Evolutionary conservation across 2,329 filamentous ascomycete genomes (phyloP), one percentile per base, ranked within the genome.

Genomic region (Aspergillus sergii): DNA sequence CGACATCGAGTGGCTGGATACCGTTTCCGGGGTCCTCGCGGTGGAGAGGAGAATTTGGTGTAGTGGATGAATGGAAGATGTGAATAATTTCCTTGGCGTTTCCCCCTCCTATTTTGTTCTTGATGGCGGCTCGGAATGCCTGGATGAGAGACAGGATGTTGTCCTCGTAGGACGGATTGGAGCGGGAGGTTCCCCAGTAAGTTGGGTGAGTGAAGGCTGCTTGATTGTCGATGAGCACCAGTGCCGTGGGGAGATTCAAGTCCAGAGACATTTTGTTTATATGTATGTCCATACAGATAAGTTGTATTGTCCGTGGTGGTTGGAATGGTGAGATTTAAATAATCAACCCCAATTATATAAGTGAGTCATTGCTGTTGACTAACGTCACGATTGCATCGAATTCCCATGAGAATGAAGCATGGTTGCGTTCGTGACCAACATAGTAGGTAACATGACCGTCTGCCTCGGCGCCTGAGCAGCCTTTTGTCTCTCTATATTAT

Each of bases 201-300:
- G 76, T 75, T 56, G 69, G 73, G 41, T 80, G 72, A 19, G 66
- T 71, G 69, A 84, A 81, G 51, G 69, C 81, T 28, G 76, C 68
- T 70, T 84, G 82, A 45, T 82, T 79, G 71, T 85, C 82, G 59
- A 84, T 82, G 12, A 84, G 70, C 58, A 84, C 73, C 39, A 84
- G 74, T 7, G 79, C 81, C 1, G 81, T 82, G 30, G 66, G 64
- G 23, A 41, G 41, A 57, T 48, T 61, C 46, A 74, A 62, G 50
- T 68, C 57, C 23, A 73, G 57, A 14, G 61, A 59, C 45, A 58
- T 57, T 28, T 32, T 56, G 9, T 34, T 34, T 30, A 28, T 16
- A 16, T 16, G 12, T 36, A 14, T 14, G 34, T 36, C 10, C 10
- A 2, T 36, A 36, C 5, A 16, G 14, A 36, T 14, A 36, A 36